A percentile compares a stretch with the other conserved stretches of the same genome.
These are phyloP conservation scores for Eucalyptus melliodora DNA, from an alignment of 345 rosid species.

Conservation along the genomic window DNA sequence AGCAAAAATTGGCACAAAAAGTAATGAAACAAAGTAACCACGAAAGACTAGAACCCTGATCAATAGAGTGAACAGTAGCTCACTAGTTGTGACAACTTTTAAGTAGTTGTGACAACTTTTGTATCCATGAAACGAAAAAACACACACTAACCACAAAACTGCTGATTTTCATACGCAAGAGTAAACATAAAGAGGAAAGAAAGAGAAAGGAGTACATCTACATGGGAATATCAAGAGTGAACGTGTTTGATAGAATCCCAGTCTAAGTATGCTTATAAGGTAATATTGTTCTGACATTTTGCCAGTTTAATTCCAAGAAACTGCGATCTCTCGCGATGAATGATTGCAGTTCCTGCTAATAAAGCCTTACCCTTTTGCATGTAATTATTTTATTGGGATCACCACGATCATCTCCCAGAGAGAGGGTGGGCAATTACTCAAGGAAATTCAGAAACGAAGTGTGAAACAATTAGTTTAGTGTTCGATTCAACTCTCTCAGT, in stretches of 20 bases:
- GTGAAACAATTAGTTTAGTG: no score
- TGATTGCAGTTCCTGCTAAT: background rate
- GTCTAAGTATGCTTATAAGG: background rate
- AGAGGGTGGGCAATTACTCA: no score
- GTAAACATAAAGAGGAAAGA: background rate
- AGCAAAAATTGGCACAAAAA: background rate
- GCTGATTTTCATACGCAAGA: no score
- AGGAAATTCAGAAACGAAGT: no score
- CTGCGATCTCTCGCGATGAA: background rate
- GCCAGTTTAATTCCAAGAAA: background rate
- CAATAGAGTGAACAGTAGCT: background rate
- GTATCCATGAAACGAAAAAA: background rate
- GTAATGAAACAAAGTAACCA: background rate
- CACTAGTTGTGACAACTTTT: background rate
- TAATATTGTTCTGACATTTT: background rate
- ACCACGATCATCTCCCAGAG: background rate
- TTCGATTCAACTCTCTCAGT: no score
- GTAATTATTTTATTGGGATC: no score
- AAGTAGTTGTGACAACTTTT: background rate
- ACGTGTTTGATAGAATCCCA: no score
- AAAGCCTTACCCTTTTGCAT: background rate
- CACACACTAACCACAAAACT: background rate
- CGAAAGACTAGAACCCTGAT: background rate
- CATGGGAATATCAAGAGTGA: background rate
- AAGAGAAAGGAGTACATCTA: background rate